Evolutionary conservation across 441 rosid genomes (phyloP).

Genomic region (Gossypium lobatum): DNA sequence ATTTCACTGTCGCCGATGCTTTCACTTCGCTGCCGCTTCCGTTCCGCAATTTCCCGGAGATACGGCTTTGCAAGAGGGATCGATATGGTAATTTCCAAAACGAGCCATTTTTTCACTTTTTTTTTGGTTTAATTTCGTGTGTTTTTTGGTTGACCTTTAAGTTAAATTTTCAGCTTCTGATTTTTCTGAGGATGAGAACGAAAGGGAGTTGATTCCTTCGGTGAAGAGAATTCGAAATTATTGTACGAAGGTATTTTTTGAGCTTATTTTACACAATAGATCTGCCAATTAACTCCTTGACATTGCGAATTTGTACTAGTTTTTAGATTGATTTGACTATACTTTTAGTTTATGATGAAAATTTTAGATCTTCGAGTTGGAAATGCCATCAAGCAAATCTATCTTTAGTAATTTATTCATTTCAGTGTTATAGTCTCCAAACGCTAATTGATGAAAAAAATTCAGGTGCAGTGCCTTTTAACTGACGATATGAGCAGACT

Average conservation of each 20-base stretch:
- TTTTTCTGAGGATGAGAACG: slow-evolving; percentile 23
- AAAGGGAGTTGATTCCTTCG: slow-evolving; percentile 18
- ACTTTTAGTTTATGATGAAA: neutral
- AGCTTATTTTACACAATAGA: neutral
- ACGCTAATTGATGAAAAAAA: neutral
- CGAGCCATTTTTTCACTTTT: slow-evolving; percentile 2
- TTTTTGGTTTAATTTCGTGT: neutral
- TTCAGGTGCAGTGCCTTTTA: slow-evolving; percentile 36
- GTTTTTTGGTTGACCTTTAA: neutral
- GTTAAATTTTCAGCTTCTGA: neutral
- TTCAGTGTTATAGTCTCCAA: neutral
- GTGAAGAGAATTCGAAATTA: slow-evolving; percentile 33
- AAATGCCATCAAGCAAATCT: neutral
- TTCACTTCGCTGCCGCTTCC: slow-evolving; percentile 9
- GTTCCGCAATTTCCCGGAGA: slow-evolving; percentile 8
- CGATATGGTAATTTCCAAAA: slow-evolving; percentile 29
- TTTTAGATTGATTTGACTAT: neutral
- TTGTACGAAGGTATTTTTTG: slow-evolving; percentile 33
- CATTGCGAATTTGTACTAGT: neutral
- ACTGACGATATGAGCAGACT: slow-evolving; percentile 21
- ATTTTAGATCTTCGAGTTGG: neutral
- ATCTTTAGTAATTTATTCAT: neutral
- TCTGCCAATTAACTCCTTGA: neutral
- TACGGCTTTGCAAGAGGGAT: slow-evolving; percentile 37
- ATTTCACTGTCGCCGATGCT: slow-evolving; percentile 21